Evolutionary conservation across 1,284 basidiomycete species (phyloP), one percentile per base, ranked within the genome.

Genomic region (Termitomyces sp.): DNA sequence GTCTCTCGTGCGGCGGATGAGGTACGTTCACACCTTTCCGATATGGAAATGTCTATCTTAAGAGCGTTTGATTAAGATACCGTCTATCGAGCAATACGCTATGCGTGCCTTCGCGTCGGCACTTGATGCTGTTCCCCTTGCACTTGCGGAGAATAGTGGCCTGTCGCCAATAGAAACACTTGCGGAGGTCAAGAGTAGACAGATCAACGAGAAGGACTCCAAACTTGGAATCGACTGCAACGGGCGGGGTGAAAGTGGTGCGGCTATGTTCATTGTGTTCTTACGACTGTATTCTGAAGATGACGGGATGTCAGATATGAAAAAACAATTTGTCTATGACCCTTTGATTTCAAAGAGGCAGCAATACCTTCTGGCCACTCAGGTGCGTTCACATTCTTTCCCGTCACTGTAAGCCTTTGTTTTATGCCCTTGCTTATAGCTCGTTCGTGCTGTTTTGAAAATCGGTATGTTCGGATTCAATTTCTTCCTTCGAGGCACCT

Each of bases 61-160:
- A 42, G 15, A 21, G 42, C 10, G 7, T 19, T 44, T 26, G 34
- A 30, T 30, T 28, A 24, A 92, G 88, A 98, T 97, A 64, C 88
- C 96, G 1, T 83, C 92, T 8, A 96, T 99, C 65, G 96, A 99
- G 73, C 96, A 99, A 78, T 99, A 99, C 68, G 96, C 96, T 1
- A 98, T 99, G 95, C 90, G 96, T 43, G 95, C 96, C 15, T 99
- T 98, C 68, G 84, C 96, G 1, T 90, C 91, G 30, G 96, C 96
- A 9, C 77, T 99, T 7, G 96, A 99, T 66, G 82, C 94, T 9
- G 77, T 98, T 51, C 97, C 97, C 7, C 83, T 98, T 15, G 96
- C 97, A 1, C 79, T 99, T 9, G 96, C 97, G 4, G 97, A 99
- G 72, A 99, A 99, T 79, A 96, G 93, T 61, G 96, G 96, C 51